Evolutionary conservation across 208 protist genomes (phyloP).

Genomic region (Sergeia podlipaevii): DNA sequence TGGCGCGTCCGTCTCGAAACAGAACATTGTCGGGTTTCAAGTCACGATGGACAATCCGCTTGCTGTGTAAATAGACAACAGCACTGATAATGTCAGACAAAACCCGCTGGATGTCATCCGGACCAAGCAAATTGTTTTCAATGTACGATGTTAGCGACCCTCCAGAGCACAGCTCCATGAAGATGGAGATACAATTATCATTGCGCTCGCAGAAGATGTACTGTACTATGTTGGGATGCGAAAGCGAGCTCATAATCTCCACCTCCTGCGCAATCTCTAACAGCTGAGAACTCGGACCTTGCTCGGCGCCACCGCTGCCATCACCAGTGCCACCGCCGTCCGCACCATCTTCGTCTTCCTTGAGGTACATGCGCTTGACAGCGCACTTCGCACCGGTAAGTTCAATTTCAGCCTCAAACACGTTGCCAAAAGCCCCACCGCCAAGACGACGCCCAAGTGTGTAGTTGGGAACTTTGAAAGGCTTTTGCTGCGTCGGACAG

Average conservation of each 20-base stretch:
- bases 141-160: slow-evolving; percentile 60
- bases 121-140: slow-evolving; percentile 31
- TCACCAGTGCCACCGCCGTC: slow-evolving; percentile 5
- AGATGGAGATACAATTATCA: slow-evolving; percentile 84
- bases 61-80: slow-evolving; percentile 71
- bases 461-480: slow-evolving; percentile 56
- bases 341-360: slow-evolving; percentile 29
- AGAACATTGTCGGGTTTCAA: slow-evolving; percentile 86
- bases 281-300: slow-evolving; percentile 36
- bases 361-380: slow-evolving; percentile 86
- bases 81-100: slow-evolving; percentile 66
- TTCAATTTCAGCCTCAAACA: slow-evolving; percentile 84
- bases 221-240: slow-evolving; percentile 81
- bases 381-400: slow-evolving; percentile 53
- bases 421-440: slow-evolving; percentile 74
- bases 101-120: slow-evolving; percentile 44
- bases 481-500: slow-evolving; percentile 10
- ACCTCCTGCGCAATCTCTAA: slow-evolving; percentile 78
- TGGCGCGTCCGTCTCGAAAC: slow-evolving; percentile 58
- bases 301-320: slow-evolving; percentile 2
- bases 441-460: slow-evolving; percentile 70
- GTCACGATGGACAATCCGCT: slow-evolving; percentile 80
- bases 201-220: slow-evolving; percentile 79
- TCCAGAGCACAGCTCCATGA: slow-evolving; percentile 89
- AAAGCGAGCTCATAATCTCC: slow-evolving; percentile 75